Evolutionary conservation across 2,329 filamentous ascomycete genomes (phyloP).

Genomic region (Chaetomium sp.): DNA sequence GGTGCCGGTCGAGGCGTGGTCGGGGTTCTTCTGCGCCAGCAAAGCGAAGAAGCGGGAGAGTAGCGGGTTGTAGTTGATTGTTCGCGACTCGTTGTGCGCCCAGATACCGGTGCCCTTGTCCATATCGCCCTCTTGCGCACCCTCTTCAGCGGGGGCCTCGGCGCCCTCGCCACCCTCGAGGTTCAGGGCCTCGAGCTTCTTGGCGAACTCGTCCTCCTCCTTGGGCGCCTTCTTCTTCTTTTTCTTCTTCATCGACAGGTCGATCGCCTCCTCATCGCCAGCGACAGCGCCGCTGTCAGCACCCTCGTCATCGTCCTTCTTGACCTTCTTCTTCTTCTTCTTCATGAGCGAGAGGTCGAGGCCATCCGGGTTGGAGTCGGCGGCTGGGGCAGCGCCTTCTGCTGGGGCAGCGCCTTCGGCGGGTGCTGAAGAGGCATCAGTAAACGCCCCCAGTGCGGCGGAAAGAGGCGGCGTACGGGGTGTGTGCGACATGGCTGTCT

Average conservation of each 20-base stretch:
- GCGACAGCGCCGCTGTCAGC: conserved; percentile 50
- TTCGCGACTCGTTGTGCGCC: conserved; percentile 74
- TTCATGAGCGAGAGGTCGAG: conserved; percentile 59
- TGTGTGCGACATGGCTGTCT: conserved; percentile 79
- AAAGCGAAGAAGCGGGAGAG: conserved; percentile 93
- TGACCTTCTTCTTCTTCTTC: conserved; percentile 80
- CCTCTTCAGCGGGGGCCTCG: conserved; percentile 49
- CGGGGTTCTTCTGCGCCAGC: conserved; percentile 93
- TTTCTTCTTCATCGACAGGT: conserved; percentile 65
- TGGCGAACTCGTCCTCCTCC: conserved; percentile 44
- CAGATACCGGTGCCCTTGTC: conserved; percentile 88
- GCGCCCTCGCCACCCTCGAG: conserved; percentile 62
- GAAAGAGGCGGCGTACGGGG: conserved; percentile 64
- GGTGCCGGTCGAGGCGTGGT: conserved; percentile 82
- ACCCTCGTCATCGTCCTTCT: conserved; percentile 50
- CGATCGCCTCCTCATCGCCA: conserved; percentile 52
- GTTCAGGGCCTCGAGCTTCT: conserved; percentile 39
- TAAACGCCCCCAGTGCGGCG: conserved; percentile 57
- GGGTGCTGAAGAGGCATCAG: conserved; percentile 52
- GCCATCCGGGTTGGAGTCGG: conserved; percentile 55
- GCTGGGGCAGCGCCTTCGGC: conserved; percentile 55
- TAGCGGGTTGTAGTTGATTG: conserved; percentile 82
- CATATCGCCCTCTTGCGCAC: conserved; percentile 73
- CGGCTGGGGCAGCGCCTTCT: conserved; percentile 56
- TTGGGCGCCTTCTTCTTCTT: conserved; percentile 75